Evolutionary conservation across 176 grass and related monocot species (phyloP).

Genomic region (Eleusine indica): DNA sequence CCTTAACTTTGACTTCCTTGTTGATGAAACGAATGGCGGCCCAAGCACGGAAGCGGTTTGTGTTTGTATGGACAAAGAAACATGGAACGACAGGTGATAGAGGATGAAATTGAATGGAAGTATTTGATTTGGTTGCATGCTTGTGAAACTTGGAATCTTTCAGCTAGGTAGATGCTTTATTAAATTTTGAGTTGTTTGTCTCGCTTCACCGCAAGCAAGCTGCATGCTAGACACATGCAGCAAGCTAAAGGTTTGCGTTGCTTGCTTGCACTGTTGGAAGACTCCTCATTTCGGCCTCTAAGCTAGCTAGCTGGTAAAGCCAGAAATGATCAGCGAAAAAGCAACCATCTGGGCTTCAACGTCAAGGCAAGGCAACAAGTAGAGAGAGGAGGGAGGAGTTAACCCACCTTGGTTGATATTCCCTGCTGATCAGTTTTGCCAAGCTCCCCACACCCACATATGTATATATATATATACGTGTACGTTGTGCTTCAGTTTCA

Average conservation of each 20-base stretch:
- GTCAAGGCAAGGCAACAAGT: background rate
- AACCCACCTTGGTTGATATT: background rate
- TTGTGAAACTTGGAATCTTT: background rate
- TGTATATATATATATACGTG: too few relatives aligned
- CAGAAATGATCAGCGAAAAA: background rate
- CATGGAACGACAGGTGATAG: too few relatives aligned
- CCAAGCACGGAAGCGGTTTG: too few relatives aligned
- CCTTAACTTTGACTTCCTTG: too few relatives aligned
- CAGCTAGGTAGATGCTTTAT: too few relatives aligned
- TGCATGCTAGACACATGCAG: too few relatives aligned
- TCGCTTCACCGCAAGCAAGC: too few relatives aligned
- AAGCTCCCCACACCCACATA: background rate
- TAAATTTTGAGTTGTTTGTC: background rate
- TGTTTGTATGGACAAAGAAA: too few relatives aligned
- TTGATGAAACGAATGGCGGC: too few relatives aligned
- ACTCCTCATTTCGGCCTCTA: background rate
- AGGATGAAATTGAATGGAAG: background rate
- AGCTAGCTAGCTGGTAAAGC: background rate
- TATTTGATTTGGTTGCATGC: background rate
- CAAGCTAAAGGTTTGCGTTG: too few relatives aligned
- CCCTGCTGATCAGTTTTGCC: background rate
- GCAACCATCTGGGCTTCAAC: background rate
- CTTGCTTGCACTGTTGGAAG: slow-evolving; percentile 7
- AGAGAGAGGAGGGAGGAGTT: background rate
- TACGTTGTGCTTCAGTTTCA: too few relatives aligned